Conservation (phyloP, 768 basidiomycete species). For the Epithele typhae region DNA sequence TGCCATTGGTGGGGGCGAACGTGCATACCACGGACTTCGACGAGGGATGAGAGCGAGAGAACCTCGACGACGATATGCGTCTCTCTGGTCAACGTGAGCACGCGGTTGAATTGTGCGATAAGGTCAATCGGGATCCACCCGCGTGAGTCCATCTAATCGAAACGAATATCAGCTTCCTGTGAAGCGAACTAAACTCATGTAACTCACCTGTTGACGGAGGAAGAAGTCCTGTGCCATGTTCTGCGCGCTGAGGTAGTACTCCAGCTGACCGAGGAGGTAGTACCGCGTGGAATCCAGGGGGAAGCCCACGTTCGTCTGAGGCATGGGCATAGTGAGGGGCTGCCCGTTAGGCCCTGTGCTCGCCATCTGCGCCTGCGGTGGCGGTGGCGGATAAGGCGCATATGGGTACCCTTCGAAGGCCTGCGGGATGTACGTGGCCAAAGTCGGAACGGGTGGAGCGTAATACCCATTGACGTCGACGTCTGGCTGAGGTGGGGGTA, state of each 20-base stretch:
- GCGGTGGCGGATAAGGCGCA: conserved; percentile 14
- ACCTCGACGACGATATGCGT: conserved; percentile 63
- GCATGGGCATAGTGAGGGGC: conserved; percentile 38
- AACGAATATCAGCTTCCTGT: conserved; percentile 1
- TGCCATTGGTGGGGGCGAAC: conserved; percentile 71
- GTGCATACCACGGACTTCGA: conserved; percentile 66
- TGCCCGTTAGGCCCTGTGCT: conserved; percentile 11
- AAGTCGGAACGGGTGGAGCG: conserved; percentile 10
- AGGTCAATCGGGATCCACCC: conserved; percentile 85
- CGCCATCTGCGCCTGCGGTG: conserved; percentile 25
- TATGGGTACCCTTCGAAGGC: conserved; percentile 14
- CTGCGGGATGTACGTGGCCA: conserved; percentile 19
- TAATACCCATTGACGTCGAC: conserved; percentile 19
- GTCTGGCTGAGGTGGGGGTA: conserved; percentile 18
- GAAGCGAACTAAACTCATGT: too few relatives aligned
- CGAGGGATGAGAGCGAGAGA: conserved; percentile 56
- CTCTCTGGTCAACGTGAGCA: conserved; percentile 61
- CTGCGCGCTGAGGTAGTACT: conserved; percentile 89
- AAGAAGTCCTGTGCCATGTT: conserved; percentile 88
- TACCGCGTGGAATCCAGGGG: conserved; percentile 63
- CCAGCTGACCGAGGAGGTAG: conserved; percentile 76
- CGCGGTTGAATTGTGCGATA: conserved; percentile 85
- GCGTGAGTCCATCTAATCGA: conserved; percentile 73
- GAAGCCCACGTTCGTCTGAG: conserved; percentile 43
- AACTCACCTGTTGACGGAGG: conserved; percentile 68